Percentiles rank a stretch among this genome's conserved stretches.
Evolutionary conservation across 352 stramenopile genomes (phyloP).

Genomic region (Globisporangium viniferum): DNA sequence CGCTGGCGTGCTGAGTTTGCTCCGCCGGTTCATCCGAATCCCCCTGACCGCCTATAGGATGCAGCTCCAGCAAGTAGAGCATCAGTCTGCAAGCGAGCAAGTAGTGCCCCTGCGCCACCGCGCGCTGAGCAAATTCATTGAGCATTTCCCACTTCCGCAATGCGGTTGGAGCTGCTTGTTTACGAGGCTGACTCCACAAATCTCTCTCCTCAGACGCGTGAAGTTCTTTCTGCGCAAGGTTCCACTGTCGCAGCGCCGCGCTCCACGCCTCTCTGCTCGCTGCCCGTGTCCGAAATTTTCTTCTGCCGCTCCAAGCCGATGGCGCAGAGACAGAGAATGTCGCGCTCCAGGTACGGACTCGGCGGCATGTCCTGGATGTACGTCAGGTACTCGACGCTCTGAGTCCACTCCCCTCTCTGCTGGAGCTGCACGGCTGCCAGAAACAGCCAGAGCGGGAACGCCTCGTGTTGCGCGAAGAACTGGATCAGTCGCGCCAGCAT

Average conservation of each 20-base stretch:
- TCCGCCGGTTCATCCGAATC: not conserved
- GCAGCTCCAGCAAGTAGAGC: conserved; percentile 42
- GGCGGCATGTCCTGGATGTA: conserved; percentile 57
- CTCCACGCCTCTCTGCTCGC: conserved; percentile 54
- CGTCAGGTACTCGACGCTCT: conserved; percentile 57
- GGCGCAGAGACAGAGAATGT: conserved; percentile 55
- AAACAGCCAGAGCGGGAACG: conserved; percentile 55
- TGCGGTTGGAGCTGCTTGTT: not conserved
- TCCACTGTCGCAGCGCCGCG: conserved; percentile 51
- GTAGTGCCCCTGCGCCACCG: conserved; percentile 47
- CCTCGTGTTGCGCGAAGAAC: conserved; percentile 40
- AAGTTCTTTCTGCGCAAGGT: conserved; percentile 34
- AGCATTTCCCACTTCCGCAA: conserved; percentile 50
- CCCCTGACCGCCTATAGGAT: not conserved
- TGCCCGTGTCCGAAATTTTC: conserved; percentile 2
- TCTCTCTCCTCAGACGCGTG: not conserved
- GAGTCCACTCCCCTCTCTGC: conserved; percentile 44
- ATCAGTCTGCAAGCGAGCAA: conserved; percentile 40
- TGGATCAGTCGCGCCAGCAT: conserved; percentile 62
- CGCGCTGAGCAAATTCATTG: conserved; percentile 45
- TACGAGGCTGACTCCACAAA: not conserved
- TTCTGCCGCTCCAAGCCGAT: conserved; percentile 43
- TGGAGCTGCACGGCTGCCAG: conserved; percentile 58
- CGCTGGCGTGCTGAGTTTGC: conserved; percentile 17
- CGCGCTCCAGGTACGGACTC: conserved; percentile 49